Evolutionary conservation across 768 basidiomycete genomes (phyloP).

Genomic region (Calocera viscosa): DNA sequence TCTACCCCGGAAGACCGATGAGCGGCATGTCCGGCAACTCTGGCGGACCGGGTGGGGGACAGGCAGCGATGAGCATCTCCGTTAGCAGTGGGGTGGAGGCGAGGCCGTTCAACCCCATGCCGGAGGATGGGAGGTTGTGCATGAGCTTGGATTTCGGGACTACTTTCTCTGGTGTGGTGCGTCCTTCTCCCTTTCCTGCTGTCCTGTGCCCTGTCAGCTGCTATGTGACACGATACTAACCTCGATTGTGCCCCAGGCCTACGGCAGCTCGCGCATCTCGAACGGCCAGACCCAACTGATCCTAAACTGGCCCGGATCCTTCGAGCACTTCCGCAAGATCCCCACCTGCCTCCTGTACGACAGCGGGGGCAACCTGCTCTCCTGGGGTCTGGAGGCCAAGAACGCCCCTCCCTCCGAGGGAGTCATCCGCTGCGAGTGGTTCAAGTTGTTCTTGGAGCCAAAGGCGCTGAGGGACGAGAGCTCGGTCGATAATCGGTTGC

Average conservation of each 20-base stretch:
- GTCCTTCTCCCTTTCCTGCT: not conserved
- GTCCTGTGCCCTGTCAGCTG: not conserved
- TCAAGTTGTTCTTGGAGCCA: slow-evolving; percentile 80
- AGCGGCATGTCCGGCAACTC: not conserved
- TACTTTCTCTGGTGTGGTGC: slow-evolving; percentile 20
- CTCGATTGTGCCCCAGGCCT: slow-evolving; percentile 49
- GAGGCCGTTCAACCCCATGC: not conserved
- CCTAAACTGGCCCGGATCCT: slow-evolving; percentile 71
- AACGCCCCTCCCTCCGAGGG: slow-evolving; percentile 58
- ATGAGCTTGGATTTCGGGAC: slow-evolving; percentile 20
- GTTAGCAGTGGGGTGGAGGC: not conserved
- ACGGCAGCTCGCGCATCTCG: slow-evolving; percentile 72
- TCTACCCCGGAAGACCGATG: not conserved
- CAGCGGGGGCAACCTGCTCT: slow-evolving; percentile 54
- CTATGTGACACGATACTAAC: too few species aligned
- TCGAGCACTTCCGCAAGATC: slow-evolving; percentile 77
- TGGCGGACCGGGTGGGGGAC: slow-evolving; percentile 1
- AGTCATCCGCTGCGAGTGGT: slow-evolving; percentile 51
- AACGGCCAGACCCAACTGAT: slow-evolving; percentile 73
- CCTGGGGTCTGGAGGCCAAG: slow-evolving; percentile 84
- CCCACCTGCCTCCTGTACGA: slow-evolving; percentile 80
- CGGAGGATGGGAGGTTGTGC: slow-evolving; percentile 14
- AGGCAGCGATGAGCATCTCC: slow-evolving; percentile 6
- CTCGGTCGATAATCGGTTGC: slow-evolving; percentile 62
- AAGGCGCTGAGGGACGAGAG: slow-evolving; percentile 60